Base-by-base conservation (phyloP, 176 grass and related monocot species). In the Rhipidocladum racemiflorum region DNA sequence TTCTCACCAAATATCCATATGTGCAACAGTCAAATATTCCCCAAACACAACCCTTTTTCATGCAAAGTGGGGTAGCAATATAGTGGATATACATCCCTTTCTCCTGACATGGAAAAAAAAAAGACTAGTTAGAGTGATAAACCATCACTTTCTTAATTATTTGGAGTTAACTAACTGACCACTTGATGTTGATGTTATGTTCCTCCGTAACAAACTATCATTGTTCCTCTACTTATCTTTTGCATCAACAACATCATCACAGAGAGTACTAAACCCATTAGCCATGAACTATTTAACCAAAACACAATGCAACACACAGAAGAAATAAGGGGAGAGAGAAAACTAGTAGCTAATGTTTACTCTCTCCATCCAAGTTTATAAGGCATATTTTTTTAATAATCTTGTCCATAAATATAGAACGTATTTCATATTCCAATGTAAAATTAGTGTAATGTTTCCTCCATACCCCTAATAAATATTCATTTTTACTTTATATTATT, bases 161-260 rank as follows among this genome's bases (percentile, higher is more conserved):
- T 48, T 72, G 5, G 21, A 29, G 4, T 51, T 60, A 23, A 66
- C 50, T 12, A 74, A 65, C 28, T 65, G 50, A 23, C 60, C 74
- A 74, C 66, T 74, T 79, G 74, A 60, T 82, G 46, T 74, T 72
- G 67, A 66, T 82, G 46, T 6, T 66, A 73, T 77, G 59, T 67
- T 90, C 48, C 65, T 72, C n/a, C 20, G n/a, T 51, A 73, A 17
- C 56, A 77, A 75, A 25, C 28, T 51, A 53, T 67, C 60, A 84
- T 49, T 83, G 5, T 12, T 81, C 16, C 27, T 85, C 39, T 75
- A 70, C 70, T 81, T 24, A 48, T 61, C 61, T 81, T 87, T 81
- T n/a, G 32, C 61, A 75, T 80, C 62, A 76, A 68, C 85, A 44
- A 13, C 70, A 86, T 86, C 73, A 90, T 82, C 65, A 59, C 49